These are phyloP conservation scores for Helicocarpus griseus DNA, from an alignment of 2,329 filamentous ascomycete species.

Conservation along the genomic window DNA sequence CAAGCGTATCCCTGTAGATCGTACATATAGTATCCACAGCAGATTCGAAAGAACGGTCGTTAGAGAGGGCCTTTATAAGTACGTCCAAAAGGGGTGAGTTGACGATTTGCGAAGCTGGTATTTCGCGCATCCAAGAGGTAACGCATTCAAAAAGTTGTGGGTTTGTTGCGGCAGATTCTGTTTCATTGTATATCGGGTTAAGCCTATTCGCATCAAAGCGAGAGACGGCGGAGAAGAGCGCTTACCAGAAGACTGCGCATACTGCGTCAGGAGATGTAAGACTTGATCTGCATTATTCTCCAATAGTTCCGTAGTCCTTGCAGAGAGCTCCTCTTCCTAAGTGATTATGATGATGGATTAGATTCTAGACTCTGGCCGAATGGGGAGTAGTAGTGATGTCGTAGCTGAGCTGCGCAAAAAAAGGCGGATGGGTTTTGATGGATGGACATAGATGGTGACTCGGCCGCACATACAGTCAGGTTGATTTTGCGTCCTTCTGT, in stretches of 20 bases:
- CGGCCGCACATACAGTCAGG: conserved; percentile 81
- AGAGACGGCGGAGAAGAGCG: background rate
- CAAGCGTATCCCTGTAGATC: conserved; percentile 82
- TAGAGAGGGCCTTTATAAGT: conserved; percentile 62
- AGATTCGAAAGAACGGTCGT: conserved; percentile 71
- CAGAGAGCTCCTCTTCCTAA: conserved; percentile 88
- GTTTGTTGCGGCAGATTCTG: conserved; percentile 70
- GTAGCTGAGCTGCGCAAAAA: conserved; percentile 14
- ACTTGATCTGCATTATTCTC: conserved; percentile 85
- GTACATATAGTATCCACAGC: conserved; percentile 88
- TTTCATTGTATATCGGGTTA: conserved; percentile 13
- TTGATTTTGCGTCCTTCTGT: conserved; percentile 99
- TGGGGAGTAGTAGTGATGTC: conserved; percentile 11
- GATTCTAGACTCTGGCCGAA: conserved; percentile 28
- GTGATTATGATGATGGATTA: conserved; percentile 39
- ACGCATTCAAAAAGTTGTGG: conserved; percentile 90
- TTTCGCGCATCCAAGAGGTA: conserved; percentile 91
- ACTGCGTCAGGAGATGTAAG: conserved; percentile 76
- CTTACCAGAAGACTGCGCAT: conserved; percentile 80
- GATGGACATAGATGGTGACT: conserved; percentile 30
- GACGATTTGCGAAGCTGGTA: conserved; percentile 73
- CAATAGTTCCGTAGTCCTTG: conserved; percentile 79
- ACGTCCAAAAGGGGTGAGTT: conserved; percentile 75
- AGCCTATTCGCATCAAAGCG: background rate
- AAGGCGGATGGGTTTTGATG: conserved; percentile 31